Evolutionary conservation across 2,329 filamentous ascomycete species (phyloP), one percentile per base, ranked within the genome.

Genomic region (Penicillium sp.): DNA sequence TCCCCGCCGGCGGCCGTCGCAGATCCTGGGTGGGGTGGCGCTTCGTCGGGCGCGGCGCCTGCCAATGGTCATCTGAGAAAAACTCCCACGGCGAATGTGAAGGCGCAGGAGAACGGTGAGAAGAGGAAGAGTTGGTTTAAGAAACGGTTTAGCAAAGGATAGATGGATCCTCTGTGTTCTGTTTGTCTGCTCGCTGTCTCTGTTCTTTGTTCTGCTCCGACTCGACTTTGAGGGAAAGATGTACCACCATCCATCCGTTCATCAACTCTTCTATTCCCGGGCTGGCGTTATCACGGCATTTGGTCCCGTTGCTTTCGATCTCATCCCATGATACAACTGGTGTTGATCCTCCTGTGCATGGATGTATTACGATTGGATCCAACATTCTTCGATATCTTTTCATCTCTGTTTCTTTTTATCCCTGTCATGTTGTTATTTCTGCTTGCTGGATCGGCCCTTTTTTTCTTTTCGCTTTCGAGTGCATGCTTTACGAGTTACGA

Each of bases 71-170:
- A 54, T 17, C 20, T 20, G 37, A 53, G 28, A 12, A 42, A 37
- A 2, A 41, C 25, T 28, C 68, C 67, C 58, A 71, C 71, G 58
- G 39, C 63, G 20, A 47, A 47, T 11, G 43, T 31, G 6, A 41
- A 52, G 35, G 58, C 63, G 49, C 67, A 69, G 47, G 52, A 39
- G 54, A 39, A 53, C 11, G 20, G 39, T 56, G 89, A 92, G 61
- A 96, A 96, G 83, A 84, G 90, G 65, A 93, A 92, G 83, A 95
- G 92, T 73, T 96, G 93, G 92, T 88, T 98, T 70, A 87, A 90
- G 72, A 86, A 88, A 68, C 84, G 88, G 57, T 95, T 96, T 76
- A 95, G 92, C 83, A 76, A 80, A 57, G 66, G 68, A 49, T 75
- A 68, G 57, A 48, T 4, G 42, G 10, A 20, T n/a, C 8, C 2